Evolutionary conservation across 208 protist species (phyloP), one percentile per base, ranked within the genome.

Genomic region (Angomonas deanei): DNA sequence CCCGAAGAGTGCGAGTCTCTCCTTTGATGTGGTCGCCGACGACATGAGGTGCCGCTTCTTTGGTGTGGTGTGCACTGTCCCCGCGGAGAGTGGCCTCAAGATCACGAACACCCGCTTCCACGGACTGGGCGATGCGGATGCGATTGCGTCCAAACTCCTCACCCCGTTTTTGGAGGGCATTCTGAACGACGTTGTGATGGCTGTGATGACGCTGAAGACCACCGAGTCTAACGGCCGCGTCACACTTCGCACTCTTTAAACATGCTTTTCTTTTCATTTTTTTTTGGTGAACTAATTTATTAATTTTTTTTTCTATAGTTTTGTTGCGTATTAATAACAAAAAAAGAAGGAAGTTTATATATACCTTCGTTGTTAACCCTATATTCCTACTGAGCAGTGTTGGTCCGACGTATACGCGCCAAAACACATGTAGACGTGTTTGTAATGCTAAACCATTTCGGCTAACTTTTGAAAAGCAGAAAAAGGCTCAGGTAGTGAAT

Each of bases 81-180:
- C 53, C 53, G 53, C 31, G 28, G 33, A 38, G 27, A 31, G 8
- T 28, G 53, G 53, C 30, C 19, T 58, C 10, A 5, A 5, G 6
- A 28, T 58, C 5, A 42, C 24, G 27, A 58, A 58, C 53, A 38
- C 33, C 8, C 53, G 53, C 30, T 6, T 58, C 10, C 27, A 23
- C 53, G 53, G 53, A 5, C 53, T 58, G 28, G 53, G 53, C 26
- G 53, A 58, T 23, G 53, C 53, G 27, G 53, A 58, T 28, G 53
- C 27, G 27, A 58, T 58, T 28, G 27, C 33, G 27, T 42, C 53
- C 30, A 58, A 38, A 30, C 2, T 58, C 8, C 2, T 58, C 3
- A 36, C 28, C 17, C 53, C 53, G 1, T 30, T 58, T 38, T 17
- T 38, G 23, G 53, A 38, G 28, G 53, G 33, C n/a, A 58, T 58